Base-by-base conservation (phyloP, 306 rosid species). In the Dalbergia cultrata region DNA sequence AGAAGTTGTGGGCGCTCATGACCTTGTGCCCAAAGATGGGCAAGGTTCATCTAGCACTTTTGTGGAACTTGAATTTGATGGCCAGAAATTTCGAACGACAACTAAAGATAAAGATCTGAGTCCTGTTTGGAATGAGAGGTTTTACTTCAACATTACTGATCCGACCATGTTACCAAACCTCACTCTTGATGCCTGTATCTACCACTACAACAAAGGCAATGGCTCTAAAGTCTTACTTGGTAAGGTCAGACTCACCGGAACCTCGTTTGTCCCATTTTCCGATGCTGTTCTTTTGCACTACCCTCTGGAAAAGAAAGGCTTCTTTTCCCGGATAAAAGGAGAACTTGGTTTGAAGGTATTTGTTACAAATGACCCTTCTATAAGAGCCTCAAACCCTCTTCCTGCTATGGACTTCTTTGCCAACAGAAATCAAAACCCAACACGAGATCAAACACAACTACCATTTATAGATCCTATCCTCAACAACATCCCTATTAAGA, bases 341-440 rank as follows among this genome's bases (percentile, higher is more conserved):
- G 99, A 95, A 82, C 93, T 95, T 82, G 98, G 99, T 75, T 87
- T 95, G 80, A 93, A 92, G 87, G 98, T 93, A 13, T 95, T 89
- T 66, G 88, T 95, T 3, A 90, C 90, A 4, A 86, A 92, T 81
- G 91, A 95, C 68, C 93, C 94, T 41, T 87, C 89, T 64, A 19
- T 89, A 67, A 87, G 77, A 83, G 75, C 94, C 60, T 95, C 97
- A 61, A 86, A 81, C 74, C 95, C 96, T 59, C 90, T 90, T 66
- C 96, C 99, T 76, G 88, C 92, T 17, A 70, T 90, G 82, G 97
- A 91, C 56, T 35, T 90, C 43, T 71, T 79, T 80, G 1, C 75
- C 35, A 77, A 73, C 3, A 72, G 68, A 19, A 77, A 86, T 61
- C 75, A 78, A 37, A 56, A n/a, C 17, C 17, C 70, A 63, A 33